These are phyloP conservation scores for Cucumis sativus DNA, from an alignment of 306 rosid genomes.

Conservation along the genomic window Cucumber_9930_V3 NC_026657.2:29193501-29194000, in stretches of 20 bases:
- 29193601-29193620: background rate
- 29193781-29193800: background rate
- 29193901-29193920: too few relatives aligned
- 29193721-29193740: background rate
- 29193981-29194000: too few relatives aligned
- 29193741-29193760: constrained; percentile 8
- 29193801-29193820: background rate
- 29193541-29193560: background rate
- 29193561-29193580: background rate
- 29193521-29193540: background rate
- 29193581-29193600: background rate
- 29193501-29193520: background rate
- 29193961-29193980: too few relatives aligned
- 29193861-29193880: background rate
- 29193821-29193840: too few relatives aligned
- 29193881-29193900: too few relatives aligned
- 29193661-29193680: too few relatives aligned
- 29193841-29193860: background rate
- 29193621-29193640: background rate
- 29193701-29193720: background rate
- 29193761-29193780: constrained; percentile 1
- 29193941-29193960: too few relatives aligned
- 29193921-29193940: too few relatives aligned
- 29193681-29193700: too few relatives aligned
- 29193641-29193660: too few relatives aligned